These are phyloP conservation scores for Parathielavia hyrcaniae DNA, from an alignment of 495 filamentous ascomycete species.

Conservation along the genomic window DNA sequence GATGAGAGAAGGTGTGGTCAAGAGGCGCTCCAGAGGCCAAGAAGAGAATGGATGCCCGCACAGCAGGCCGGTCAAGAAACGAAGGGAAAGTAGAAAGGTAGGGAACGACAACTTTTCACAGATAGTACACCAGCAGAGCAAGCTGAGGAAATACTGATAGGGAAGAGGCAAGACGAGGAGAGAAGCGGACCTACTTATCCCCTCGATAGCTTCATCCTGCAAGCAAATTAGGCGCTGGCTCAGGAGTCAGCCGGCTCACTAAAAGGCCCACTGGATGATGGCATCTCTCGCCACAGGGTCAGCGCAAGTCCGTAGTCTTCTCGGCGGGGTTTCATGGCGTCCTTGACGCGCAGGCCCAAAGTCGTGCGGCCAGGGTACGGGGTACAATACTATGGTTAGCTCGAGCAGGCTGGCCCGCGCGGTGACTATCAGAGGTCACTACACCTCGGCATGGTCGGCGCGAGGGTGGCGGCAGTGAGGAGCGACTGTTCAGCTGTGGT, in stretches of 20 bases:
- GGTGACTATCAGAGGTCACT: not conserved
- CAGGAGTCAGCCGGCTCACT: not conserved
- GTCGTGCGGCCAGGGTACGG: not conserved
- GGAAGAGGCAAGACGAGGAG: constrained; percentile 5
- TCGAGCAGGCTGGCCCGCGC: not conserved
- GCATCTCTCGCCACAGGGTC: not conserved
- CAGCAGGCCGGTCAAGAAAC: constrained; percentile 29
- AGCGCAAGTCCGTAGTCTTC: constrained; percentile 1
- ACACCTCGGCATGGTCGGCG: not conserved
- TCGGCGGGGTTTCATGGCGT: constrained; percentile 18
- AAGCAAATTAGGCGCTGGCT: constrained; percentile 4
- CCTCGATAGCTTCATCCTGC: constrained; percentile 7
- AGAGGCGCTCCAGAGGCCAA: constrained; percentile 1
- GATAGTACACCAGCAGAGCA: constrained; percentile 10
- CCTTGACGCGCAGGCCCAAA: constrained; percentile 10
- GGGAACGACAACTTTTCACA: constrained; percentile 29
- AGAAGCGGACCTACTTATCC: constrained; percentile 17
- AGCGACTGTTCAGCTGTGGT: not conserved
- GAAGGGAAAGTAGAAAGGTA: constrained; percentile 21
- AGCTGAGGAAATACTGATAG: not conserved
- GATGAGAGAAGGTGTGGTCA: constrained; percentile 4
- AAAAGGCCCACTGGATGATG: not conserved
- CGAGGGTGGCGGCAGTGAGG: not conserved
- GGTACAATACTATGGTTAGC: too few relatives aligned
- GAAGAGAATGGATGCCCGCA: constrained; percentile 32